Conservation (phyloP, 176 grass and related monocot species). For the Paspalum vaginatum region DNA sequence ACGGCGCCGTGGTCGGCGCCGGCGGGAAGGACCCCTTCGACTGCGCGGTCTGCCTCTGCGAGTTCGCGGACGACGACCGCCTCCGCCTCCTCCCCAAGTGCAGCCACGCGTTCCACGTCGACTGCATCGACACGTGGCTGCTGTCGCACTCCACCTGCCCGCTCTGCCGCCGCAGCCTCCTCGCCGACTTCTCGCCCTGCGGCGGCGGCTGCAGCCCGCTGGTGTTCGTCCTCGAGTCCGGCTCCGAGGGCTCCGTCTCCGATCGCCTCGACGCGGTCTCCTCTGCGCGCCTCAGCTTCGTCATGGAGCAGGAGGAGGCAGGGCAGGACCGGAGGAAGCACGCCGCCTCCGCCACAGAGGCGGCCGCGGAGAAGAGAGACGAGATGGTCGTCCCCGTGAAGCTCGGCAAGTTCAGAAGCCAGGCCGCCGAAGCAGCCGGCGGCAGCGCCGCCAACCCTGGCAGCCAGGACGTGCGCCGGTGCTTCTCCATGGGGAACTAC, state of each 20-base stretch:
- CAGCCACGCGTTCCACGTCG: slow-evolving; percentile 68
- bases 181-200: slow-evolving; percentile 54
- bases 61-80: slow-evolving; percentile 52
- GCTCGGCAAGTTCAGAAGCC: slow-evolving; percentile 82
- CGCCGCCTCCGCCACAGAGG: slow-evolving; percentile 5
- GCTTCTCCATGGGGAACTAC: slow-evolving; percentile 89
- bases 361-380: slow-evolving; percentile 48
- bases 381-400: slow-evolving; percentile 71
- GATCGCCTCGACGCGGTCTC: slow-evolving; percentile 50
- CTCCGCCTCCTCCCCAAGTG: slow-evolving; percentile 58
- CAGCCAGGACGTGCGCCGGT: slow-evolving; percentile 70
- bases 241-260: slow-evolving; percentile 63
- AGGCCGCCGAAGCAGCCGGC: slow-evolving; percentile 38
- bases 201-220: slow-evolving; percentile 57
- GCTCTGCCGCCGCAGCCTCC: slow-evolving; percentile 60
- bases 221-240: slow-evolving; percentile 77
- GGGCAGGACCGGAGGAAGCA: slow-evolving; percentile 27
- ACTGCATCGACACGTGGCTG: slow-evolving; percentile 77
- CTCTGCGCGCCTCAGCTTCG: slow-evolving; percentile 36
- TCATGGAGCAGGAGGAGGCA: slow-evolving; percentile 46
- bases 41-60: slow-evolving; percentile 62
- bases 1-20: slow-evolving; percentile 56
- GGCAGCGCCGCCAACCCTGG: slow-evolving; percentile 24
- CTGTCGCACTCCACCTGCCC: slow-evolving; percentile 65
- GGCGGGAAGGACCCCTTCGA: slow-evolving; percentile 65